Conservation (phyloP, 257 asterid species). For the Agastache rugosa region DNA sequence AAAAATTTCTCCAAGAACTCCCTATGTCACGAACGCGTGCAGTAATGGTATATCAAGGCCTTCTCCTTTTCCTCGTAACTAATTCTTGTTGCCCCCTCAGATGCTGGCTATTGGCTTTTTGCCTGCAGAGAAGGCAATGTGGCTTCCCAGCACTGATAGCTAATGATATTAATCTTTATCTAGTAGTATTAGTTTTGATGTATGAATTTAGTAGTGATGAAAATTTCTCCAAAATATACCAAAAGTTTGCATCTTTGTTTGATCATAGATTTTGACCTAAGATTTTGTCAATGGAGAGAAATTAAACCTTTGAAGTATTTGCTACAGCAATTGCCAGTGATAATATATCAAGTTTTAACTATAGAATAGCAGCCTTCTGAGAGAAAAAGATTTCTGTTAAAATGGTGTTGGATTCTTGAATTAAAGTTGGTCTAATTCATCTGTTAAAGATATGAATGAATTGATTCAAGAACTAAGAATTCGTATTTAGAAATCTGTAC, state of each 20-base stretch:
- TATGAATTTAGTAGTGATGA: slow-evolving; percentile 33
- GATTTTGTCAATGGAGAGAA: neutral
- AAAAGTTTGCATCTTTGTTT: slow-evolving; percentile 37
- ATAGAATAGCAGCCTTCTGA: slow-evolving; percentile 4
- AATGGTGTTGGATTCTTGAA: neutral
- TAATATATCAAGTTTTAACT: too few relatives aligned
- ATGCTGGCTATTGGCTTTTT: slow-evolving; percentile 47
- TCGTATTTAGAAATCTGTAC: neutral
- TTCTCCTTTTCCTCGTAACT: slow-evolving; percentile 57
- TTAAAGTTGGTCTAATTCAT: neutral
- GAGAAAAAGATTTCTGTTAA: neutral
- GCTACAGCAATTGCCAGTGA: slow-evolving; percentile 13
- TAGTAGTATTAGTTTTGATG: slow-evolving; percentile 41
- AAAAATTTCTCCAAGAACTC: slow-evolving; percentile 86
- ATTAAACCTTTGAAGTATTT: slow-evolving; percentile 4
- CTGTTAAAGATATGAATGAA: neutral
- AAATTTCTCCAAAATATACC: slow-evolving; percentile 37
- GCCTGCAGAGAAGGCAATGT: slow-evolving; percentile 45
- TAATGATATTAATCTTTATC: slow-evolving; percentile 37
- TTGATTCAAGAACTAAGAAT: neutral
- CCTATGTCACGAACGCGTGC: slow-evolving; percentile 98
- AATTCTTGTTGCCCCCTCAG: slow-evolving; percentile 38
- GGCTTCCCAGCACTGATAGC: slow-evolving; percentile 30
- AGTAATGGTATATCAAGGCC: slow-evolving; percentile 97
- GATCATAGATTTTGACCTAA: neutral